Evolutionary conservation across 148 eudicot species (phyloP), one percentile per base, ranked within the genome.

Genomic region (Chenopodium album): DNA sequence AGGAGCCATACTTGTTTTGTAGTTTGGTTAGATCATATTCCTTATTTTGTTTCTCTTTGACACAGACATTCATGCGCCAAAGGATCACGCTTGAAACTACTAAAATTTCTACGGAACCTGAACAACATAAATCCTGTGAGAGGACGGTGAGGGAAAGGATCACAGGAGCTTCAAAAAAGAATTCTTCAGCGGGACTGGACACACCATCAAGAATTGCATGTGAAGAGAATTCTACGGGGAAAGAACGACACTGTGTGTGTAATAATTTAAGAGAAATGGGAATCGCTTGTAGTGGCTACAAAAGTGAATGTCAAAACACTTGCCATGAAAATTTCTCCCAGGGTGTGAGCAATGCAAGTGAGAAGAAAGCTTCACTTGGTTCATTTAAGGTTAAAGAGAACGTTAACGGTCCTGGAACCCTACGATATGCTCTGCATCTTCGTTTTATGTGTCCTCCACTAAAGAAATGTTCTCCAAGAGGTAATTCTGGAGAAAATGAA

Each of bases 361-460:
- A 79, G 60, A 62, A 68, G n/a, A 88, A 88, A 78, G 73, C 80
- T 7, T 82, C 76, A 32, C 56, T 78, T 84, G 72, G 77, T 76
- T 81, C 86, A 80, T 70, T 80, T 47, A 90, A 85, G 84, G 80
- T 73, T 54, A 91, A 88, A 56, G 87, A 85, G 67, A 87, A 56
- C 81, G 34, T 75, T 23, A 59, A 82, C 22, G 47, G 82, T 82
- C 84, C 78, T 73, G 93, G 98, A 56, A 88, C 82, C 80, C 82
- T 94, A 14, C 97, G 98, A 76, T 94, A 94, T 88, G 97, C 94
- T 73, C 94, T 94, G 86, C 98, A 94, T 78, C 91, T 94, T 71
- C 93, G 98, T 73, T 92, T 94, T 83, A 71, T 90, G 78, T 94
- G 97, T 88, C 92, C 94, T 64, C 81, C 81, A 50, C 79, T 79